Percentiles rank a stretch among this genome's conserved stretches.
Evolutionary conservation across 192 early-diverging fungal genomes (phyloP).

Genomic region (Allomyces macrogynus): DNA sequence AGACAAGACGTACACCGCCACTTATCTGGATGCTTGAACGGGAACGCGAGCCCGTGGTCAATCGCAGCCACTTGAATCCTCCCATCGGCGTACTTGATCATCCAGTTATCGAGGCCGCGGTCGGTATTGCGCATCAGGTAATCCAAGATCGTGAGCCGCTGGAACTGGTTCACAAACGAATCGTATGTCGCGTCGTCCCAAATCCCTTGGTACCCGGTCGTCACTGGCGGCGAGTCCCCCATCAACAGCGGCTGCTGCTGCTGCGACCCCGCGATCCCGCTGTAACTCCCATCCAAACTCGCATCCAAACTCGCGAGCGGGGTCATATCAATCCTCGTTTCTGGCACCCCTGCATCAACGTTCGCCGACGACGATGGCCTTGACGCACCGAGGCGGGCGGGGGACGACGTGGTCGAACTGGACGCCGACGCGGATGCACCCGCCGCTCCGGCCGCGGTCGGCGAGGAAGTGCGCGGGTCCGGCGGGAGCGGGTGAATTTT

Average conservation of each 20-base stretch:
- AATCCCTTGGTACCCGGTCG: not conserved
- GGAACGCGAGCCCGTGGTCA: constrained; percentile 86
- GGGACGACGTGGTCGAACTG: not conserved
- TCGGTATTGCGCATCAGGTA: constrained; percentile 82
- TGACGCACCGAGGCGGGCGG: constrained; percentile 1
- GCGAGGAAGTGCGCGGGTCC: not conserved
- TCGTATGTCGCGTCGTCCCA: constrained; percentile 4
- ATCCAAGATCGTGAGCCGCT: constrained; percentile 63
- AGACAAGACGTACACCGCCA: constrained; percentile 38
- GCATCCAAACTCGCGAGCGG: too few relatives aligned
- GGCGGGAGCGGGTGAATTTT: constrained; percentile 31
- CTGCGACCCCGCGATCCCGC: not conserved
- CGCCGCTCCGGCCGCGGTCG: not conserved
- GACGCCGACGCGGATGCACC: not conserved
- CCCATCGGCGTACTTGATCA: constrained; percentile 45
- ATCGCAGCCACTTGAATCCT: constrained; percentile 61
- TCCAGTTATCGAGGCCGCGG: constrained; percentile 61
- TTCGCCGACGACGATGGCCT: constrained; percentile 1
- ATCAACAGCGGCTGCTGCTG: constrained; percentile 1
- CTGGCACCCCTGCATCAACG: too few relatives aligned
- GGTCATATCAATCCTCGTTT: too few relatives aligned
- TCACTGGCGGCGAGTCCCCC: constrained; percentile 3
- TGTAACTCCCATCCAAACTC: constrained; percentile 1
- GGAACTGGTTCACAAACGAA: constrained; percentile 41
- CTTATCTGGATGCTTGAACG: constrained; percentile 73